phyloP scores from a whole-genome alignment of 352 stramenopile species.

The Phytophthora syringae region DNA sequence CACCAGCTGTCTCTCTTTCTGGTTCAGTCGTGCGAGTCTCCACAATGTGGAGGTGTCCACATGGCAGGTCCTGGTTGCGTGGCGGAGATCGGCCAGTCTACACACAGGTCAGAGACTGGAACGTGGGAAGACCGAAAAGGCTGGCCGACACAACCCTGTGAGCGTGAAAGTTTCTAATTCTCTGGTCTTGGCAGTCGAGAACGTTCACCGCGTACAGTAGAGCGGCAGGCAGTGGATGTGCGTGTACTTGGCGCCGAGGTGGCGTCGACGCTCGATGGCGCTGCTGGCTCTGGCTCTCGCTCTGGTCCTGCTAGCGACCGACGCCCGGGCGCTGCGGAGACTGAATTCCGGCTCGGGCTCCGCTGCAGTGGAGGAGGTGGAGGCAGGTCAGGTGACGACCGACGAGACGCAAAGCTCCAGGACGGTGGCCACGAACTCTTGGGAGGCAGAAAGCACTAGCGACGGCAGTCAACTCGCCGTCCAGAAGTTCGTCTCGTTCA shows the following conservation, averaged over 20 bases:
- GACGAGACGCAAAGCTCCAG: slow-evolving; percentile 20
- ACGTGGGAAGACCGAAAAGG: slow-evolving; percentile 35
- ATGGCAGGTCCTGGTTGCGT: not conserved
- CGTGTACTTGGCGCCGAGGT: slow-evolving; percentile 37
- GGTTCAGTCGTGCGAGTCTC: slow-evolving; percentile 15
- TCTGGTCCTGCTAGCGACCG: slow-evolving; percentile 3
- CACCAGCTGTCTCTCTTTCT: slow-evolving; percentile 16
- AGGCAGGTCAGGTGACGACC: slow-evolving; percentile 26
- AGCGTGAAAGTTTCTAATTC: slow-evolving; percentile 6
- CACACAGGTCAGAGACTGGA: slow-evolving; percentile 33
- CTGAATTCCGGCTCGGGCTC: slow-evolving; percentile 7
- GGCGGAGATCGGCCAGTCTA: slow-evolving; percentile 25
- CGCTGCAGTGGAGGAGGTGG: not conserved
- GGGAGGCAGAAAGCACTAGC: slow-evolving; percentile 17
- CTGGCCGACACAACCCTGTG: slow-evolving; percentile 12
- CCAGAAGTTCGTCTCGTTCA: slow-evolving; percentile 31
- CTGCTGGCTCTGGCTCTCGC: slow-evolving; percentile 6
- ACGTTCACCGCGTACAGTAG: slow-evolving; percentile 15
- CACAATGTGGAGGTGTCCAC: slow-evolving; percentile 23
- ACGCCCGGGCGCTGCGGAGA: slow-evolving; percentile 21
- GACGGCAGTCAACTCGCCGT: slow-evolving; percentile 5
- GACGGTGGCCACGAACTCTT: slow-evolving; percentile 10
- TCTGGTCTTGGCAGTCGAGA: slow-evolving; percentile 32
- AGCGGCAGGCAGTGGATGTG: slow-evolving; percentile 28
- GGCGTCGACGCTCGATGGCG: slow-evolving; percentile 20